Conservation (phyloP, 345 rosid genomes). For the Geranium rotundifolium region DNA sequence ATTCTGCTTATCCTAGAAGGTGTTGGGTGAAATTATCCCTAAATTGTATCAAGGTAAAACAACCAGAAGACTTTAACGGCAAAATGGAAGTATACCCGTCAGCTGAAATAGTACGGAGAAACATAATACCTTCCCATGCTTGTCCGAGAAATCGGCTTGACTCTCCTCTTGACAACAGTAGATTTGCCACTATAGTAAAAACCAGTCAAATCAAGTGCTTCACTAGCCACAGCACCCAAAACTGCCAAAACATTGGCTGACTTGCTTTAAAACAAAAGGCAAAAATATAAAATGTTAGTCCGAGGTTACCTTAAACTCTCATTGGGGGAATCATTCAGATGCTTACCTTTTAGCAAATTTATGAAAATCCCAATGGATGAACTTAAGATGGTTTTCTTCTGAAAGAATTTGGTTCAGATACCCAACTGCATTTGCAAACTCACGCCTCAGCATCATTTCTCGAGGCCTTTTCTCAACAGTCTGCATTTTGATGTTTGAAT, state of each 20-base stretch:
- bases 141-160: constrained; percentile 39
- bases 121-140: constrained; percentile 50
- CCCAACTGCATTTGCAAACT: constrained; percentile 89
- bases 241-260: constrained; percentile 99
- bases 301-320: neutral
- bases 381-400: constrained; percentile 72
- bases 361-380: constrained; percentile 98
- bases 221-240: constrained; percentile 91
- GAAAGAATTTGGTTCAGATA: constrained; percentile 71
- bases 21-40: too few species aligned
- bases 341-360: constrained; percentile 90
- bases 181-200: constrained; percentile 87
- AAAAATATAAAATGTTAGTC: neutral
- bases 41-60: too few species aligned
- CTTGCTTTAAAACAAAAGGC: constrained; percentile 49
- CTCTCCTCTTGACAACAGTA: constrained; percentile 47
- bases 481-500: constrained; percentile 36
- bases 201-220: constrained; percentile 91
- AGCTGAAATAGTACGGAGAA: neutral
- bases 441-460: constrained; percentile 98
- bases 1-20: too few species aligned
- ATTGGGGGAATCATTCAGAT: constrained; percentile 2
- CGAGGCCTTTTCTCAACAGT: constrained; percentile 94
- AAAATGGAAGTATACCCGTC: neutral
- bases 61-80: too few species aligned